These are phyloP conservation scores for Fusarium metavorans DNA, from an alignment of 2,329 filamentous ascomycete species.

Conservation along the genomic window DNA sequence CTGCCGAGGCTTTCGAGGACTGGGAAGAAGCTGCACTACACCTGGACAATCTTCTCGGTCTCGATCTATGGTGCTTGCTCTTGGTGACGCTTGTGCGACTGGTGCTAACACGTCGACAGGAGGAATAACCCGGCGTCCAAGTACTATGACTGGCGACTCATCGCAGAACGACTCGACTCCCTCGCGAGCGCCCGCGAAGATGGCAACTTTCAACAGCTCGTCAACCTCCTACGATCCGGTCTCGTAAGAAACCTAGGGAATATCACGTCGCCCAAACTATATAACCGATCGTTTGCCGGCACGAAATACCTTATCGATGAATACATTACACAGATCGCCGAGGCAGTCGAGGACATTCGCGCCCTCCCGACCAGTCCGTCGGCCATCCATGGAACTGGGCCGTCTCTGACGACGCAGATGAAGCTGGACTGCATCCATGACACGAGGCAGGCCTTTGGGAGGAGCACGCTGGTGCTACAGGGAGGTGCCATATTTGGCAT, in stretches of 20 bases:
- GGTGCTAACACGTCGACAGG: slow-evolving; percentile 59
- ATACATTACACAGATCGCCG: slow-evolving; percentile 87
- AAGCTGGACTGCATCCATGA: slow-evolving; percentile 91
- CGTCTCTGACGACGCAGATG: slow-evolving; percentile 73
- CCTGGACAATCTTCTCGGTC: slow-evolving; percentile 83
- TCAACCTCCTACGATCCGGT: slow-evolving; percentile 84
- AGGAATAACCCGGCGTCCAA: slow-evolving; percentile 83
- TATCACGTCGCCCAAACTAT: slow-evolving; percentile 84
- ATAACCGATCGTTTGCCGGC: slow-evolving; percentile 86
- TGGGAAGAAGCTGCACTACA: slow-evolving; percentile 88
- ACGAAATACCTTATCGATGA: slow-evolving; percentile 93
- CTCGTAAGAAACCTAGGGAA: slow-evolving; percentile 90
- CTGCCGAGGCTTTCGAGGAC: slow-evolving; percentile 80
- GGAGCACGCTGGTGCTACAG: slow-evolving; percentile 87
- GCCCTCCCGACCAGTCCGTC: slow-evolving; percentile 69
- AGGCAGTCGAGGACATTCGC: slow-evolving; percentile 82
- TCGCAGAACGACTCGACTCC: slow-evolving; percentile 79
- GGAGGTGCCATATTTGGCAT: slow-evolving; percentile 92
- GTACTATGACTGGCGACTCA: slow-evolving; percentile 88
- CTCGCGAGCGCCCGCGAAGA: slow-evolving; percentile 77
- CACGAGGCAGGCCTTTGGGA: slow-evolving; percentile 87
- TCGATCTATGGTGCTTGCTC: slow-evolving; percentile 77
- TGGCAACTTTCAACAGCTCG: slow-evolving; percentile 78
- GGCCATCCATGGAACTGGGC: slow-evolving; percentile 49
- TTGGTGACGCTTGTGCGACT: neutral